phyloP scores from a whole-genome alignment of 768 basidiomycete genomes.

The Leccinum disarticulatum region DNA sequence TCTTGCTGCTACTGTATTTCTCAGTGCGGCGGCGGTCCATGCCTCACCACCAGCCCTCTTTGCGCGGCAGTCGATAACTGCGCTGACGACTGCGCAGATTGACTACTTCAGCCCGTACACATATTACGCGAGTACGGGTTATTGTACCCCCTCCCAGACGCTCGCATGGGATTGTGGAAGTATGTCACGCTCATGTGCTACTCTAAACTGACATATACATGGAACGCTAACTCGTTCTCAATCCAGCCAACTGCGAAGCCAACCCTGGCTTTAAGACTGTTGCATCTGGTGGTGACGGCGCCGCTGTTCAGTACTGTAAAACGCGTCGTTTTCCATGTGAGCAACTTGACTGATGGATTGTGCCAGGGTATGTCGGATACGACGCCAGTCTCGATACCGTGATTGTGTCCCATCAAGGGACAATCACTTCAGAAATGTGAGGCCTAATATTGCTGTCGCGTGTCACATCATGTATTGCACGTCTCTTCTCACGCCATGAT shows the following conservation, averaged over 20 bases:
- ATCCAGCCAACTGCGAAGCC: constrained; percentile 28
- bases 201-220: not conserved
- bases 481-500: not conserved
- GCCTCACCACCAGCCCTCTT: constrained; percentile 29
- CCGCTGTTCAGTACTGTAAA: constrained; percentile 43
- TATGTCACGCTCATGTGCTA: constrained; percentile 24
- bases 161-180: constrained; percentile 56
- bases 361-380: constrained; percentile 56
- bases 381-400: constrained; percentile 39
- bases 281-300: constrained; percentile 49
- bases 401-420: constrained; percentile 41
- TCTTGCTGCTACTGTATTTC: constrained; percentile 14
- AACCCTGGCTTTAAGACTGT: constrained; percentile 47
- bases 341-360: not conserved
- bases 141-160: constrained; percentile 45
- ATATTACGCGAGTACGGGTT: constrained; percentile 50
- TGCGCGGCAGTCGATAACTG: constrained; percentile 38
- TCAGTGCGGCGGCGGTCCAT: constrained; percentile 12
- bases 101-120: constrained; percentile 47
- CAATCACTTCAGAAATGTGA: constrained; percentile 30
- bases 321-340: not conserved
- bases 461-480: not conserved
- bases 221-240: not conserved
- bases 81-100: constrained; percentile 43
- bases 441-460: not conserved